Evolutionary conservation across 805 yeast genomes (phyloP), one percentile per base, ranked within the genome.

Genomic region (Candida manassasensis): DNA sequence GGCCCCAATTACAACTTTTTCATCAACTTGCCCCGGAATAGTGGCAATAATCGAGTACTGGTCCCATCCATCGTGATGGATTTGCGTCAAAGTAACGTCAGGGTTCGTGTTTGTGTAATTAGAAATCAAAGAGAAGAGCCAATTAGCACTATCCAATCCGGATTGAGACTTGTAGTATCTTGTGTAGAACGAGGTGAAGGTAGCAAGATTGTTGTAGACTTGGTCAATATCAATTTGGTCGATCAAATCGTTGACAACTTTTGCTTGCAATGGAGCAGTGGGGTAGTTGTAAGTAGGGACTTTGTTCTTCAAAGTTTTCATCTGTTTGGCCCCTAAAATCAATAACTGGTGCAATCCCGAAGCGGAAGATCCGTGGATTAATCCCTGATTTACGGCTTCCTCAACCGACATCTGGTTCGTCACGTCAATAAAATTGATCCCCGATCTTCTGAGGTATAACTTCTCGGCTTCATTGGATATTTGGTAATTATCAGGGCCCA

Each of bases 1-100:
- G 17, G 94, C 84, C 1, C 96, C 96, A 26, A 90, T 73, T 11
- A 90, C 78, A 1, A 90, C 80, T 48, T 70, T 67, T 15, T 72
- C 72, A 25, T 59, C 50, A 22, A 61, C 44, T 30, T 57, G 39
- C 13, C 88, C 87, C 5, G 71, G 69, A 29, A 89, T 68, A 11
- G 71, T 65, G 7, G 84, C 85, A 34, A 89, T 71, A 3, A 86
- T 65, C 3, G 93, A 81, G 50, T 73, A 80, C 59, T 89, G 97
- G 43, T 64, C 68, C 95, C 96, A 89, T 2, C 61, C 69, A 3
- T 67, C 49, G 55, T 89, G 96, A 17, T 71, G 59, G 41, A 84
- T 63, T 36, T 73, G 71, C 22, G 56, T 47, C 14, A 81, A 69
- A 0, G 60, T 56, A 3, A 60, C 58, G n/a, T 39, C 41, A 4